These are phyloP conservation scores for Prosopis cineraria DNA, from an alignment of 306 rosid species.

Conservation along the genomic window DNA sequence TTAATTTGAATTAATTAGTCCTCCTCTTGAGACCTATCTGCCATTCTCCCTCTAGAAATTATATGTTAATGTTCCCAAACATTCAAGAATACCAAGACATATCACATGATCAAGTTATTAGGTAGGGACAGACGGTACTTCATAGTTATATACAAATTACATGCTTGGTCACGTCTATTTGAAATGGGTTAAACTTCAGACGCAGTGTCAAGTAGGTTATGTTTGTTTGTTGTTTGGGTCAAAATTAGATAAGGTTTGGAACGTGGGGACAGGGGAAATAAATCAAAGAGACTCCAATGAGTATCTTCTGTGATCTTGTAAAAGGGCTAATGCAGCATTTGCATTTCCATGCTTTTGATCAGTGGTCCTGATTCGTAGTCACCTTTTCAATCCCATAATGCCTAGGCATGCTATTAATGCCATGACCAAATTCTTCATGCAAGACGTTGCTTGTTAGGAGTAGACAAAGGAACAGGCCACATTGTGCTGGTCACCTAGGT, in stretches of 20 bases:
- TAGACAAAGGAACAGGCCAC: constrained; percentile 13
- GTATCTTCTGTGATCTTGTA: constrained; percentile 14
- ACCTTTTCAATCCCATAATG: background rate
- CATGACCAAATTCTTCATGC: constrained; percentile 9
- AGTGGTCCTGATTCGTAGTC: background rate
- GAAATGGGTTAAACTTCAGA: background rate
- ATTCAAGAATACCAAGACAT: background rate
- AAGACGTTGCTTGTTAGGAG: constrained; percentile 44
- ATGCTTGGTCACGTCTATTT: background rate
- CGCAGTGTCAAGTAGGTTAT: background rate
- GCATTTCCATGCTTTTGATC: background rate
- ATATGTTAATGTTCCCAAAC: too few relatives aligned
- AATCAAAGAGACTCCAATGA: constrained; percentile 14
- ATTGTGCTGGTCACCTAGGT: constrained; percentile 62
- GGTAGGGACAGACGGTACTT: background rate
- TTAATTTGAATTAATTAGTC: too few relatives aligned
- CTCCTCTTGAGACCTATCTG: too few relatives aligned
- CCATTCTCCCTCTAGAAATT: too few relatives aligned
- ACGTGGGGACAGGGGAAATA: background rate
- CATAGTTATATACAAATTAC: background rate
- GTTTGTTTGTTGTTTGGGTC: background rate
- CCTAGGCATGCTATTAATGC: background rate
- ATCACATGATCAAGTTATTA: background rate
- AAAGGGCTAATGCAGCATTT: background rate
- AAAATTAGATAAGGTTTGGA: background rate